Percentiles rank a stretch among this genome's conserved stretches.
phyloP scores from a whole-genome alignment of 805 yeast genomes.

The Candida montana region DNA sequence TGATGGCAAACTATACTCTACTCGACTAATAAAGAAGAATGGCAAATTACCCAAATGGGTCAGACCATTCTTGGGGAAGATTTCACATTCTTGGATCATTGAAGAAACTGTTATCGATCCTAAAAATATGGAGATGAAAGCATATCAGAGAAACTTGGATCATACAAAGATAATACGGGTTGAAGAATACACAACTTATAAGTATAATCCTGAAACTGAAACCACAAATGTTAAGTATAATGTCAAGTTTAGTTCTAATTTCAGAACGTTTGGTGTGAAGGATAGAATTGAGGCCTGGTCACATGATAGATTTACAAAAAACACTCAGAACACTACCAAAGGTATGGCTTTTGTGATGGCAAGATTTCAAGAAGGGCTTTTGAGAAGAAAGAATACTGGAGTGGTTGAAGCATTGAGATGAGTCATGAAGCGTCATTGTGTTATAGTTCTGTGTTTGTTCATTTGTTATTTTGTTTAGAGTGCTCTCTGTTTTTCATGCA shows the following conservation, averaged over 20 bases:
- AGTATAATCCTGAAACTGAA: conserved; percentile 27
- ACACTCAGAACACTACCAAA: conserved; percentile 56
- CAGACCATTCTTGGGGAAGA: conserved; percentile 65
- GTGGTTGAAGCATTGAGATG: no score
- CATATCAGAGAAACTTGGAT: conserved; percentile 80
- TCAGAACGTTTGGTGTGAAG: conserved; percentile 56
- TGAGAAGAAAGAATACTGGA: conserved; percentile 17
- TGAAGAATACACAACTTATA: conserved; percentile 68
- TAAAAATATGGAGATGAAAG: conserved; percentile 40
- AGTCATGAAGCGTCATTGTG: no score
- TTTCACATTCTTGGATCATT: conserved; percentile 72
- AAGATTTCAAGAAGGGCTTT: conserved; percentile 34
- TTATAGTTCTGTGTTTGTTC: no score
- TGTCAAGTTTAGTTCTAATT: conserved; percentile 70
- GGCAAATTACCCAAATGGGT: conserved; percentile 82
- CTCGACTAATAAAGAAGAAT: conserved; percentile 67
- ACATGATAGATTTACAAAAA: conserved; percentile 59
- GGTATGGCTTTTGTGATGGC: conserved; percentile 81
- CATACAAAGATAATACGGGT: conserved; percentile 73
- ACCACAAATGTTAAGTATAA: conserved; percentile 46
- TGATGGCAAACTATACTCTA: conserved; percentile 63
- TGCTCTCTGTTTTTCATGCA: no score
- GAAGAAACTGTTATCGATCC: conserved; percentile 78
- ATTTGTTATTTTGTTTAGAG: no score
- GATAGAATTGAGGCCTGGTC: conserved; percentile 82